These are phyloP conservation scores for Pyricularia pennisetigena DNA, from an alignment of 2,329 filamentous ascomycete genomes.

Conservation along the genomic window DNA sequence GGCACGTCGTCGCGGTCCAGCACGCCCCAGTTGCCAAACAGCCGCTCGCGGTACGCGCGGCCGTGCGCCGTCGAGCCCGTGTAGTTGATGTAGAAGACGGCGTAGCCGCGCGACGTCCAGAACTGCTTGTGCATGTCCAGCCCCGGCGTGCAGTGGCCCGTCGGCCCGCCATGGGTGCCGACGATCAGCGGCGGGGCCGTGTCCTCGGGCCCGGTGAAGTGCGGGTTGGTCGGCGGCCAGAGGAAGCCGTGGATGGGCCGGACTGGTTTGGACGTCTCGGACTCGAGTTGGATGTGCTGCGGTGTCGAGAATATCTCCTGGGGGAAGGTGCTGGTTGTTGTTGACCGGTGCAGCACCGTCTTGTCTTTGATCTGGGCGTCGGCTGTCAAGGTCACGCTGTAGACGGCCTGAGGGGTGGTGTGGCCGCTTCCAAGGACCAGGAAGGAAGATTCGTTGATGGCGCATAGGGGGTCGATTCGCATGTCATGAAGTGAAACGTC, in stretches of 20 bases:
- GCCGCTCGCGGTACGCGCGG: slow-evolving; percentile 34
- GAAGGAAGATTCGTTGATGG: slow-evolving; percentile 23
- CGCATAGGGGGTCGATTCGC: slow-evolving; percentile 21
- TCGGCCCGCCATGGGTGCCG: slow-evolving; percentile 42
- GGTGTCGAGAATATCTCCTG: slow-evolving; percentile 25
- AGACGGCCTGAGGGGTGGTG: slow-evolving; percentile 21
- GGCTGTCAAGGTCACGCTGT: slow-evolving; percentile 21
- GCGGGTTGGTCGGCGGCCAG: slow-evolving; percentile 36
- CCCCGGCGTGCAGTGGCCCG: slow-evolving; percentile 28
- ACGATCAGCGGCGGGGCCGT: slow-evolving; percentile 38
- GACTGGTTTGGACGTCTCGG: slow-evolving; percentile 13
- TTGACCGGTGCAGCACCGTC: slow-evolving; percentile 21
- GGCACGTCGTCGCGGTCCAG: slow-evolving; percentile 40
- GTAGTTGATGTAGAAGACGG: slow-evolving; percentile 40
- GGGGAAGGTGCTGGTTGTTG: slow-evolving; percentile 20
- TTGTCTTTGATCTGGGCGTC: slow-evolving; percentile 7
- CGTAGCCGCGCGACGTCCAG: slow-evolving; percentile 43
- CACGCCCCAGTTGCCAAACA: slow-evolving; percentile 38
- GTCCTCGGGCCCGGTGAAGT: slow-evolving; percentile 24
- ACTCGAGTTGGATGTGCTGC: slow-evolving; percentile 14
- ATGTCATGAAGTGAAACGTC: slow-evolving; percentile 22
- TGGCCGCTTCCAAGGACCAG: slow-evolving; percentile 27
- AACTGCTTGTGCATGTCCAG: slow-evolving; percentile 33
- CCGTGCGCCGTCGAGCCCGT: slow-evolving; percentile 42
- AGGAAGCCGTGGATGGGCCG: slow-evolving; percentile 33